Conservation (phyloP, 768 basidiomycete genomes). For the Mycena floridula region DNA sequence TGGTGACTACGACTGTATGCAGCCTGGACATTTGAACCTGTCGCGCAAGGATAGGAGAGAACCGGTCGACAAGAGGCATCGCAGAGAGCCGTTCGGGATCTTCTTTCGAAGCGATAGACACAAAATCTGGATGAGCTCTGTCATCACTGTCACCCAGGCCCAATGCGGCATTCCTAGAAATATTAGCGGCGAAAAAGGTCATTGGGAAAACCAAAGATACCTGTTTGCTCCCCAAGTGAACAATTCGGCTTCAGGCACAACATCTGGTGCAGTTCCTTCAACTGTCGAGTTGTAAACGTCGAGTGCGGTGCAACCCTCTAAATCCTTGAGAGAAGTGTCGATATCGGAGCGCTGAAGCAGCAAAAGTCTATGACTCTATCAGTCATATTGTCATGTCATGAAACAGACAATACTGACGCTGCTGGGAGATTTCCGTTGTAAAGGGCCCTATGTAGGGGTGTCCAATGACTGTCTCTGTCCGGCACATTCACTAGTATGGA, state of each 20-base stretch:
- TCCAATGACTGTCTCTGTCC: constrained; percentile 88
- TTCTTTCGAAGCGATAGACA: constrained; percentile 42
- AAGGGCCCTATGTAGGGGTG: constrained; percentile 81
- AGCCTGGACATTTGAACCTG: constrained; percentile 80
- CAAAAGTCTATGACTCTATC: constrained; percentile 47
- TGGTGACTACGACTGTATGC: constrained; percentile 75
- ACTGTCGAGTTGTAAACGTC: constrained; percentile 92
- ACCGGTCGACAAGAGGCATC: constrained; percentile 36
- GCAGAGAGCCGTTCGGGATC: constrained; percentile 17
- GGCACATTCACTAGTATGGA: constrained; percentile 70
- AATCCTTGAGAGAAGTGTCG: constrained; percentile 69
- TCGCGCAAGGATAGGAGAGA: constrained; percentile 56
- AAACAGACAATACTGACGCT: constrained; percentile 39
- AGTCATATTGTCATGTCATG: constrained; percentile 4
- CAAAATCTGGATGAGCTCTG: constrained; percentile 71
- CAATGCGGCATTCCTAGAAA: constrained; percentile 74
- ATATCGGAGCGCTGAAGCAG: constrained; percentile 71
- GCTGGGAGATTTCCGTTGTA: constrained; percentile 73
- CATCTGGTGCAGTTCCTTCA: constrained; percentile 57
- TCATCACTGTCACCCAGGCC: constrained; percentile 80
- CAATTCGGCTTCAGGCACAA: constrained; percentile 46
- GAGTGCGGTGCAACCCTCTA: constrained; percentile 86
- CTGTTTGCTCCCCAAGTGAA: constrained; percentile 38
- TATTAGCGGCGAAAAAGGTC: constrained; percentile 7
- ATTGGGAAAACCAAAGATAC: not conserved